These are phyloP conservation scores for Starmerella apicola DNA, from an alignment of 805 yeast species.

Conservation along the genomic window DNA sequence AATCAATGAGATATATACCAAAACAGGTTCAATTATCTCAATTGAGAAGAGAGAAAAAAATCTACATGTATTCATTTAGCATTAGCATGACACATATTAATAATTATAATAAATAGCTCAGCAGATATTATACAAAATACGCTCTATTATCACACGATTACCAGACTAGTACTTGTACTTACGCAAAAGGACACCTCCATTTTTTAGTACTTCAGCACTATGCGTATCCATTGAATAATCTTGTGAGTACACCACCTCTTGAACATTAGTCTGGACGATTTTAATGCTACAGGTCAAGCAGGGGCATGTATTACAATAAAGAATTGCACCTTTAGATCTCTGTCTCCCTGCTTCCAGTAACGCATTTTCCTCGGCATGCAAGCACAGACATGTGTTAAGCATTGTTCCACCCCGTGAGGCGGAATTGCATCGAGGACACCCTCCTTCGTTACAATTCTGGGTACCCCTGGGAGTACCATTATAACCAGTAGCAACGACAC, in stretches of 20 bases:
- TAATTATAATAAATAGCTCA: no score
- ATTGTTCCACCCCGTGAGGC: constrained; percentile 51
- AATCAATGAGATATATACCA: no score
- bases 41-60: no score
- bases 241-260: constrained; percentile 85
- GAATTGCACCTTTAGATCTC: constrained; percentile 44
- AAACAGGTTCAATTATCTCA: no score
- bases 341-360: constrained; percentile 87
- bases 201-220: constrained; percentile 57
- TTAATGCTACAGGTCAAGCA: constrained; percentile 92
- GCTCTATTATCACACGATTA: background rate
- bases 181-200: constrained; percentile 62
- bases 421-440: constrained; percentile 75
- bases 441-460: constrained; percentile 87
- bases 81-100: no score
- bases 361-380: constrained; percentile 97
- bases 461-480: constrained; percentile 92
- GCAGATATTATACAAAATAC: background rate
- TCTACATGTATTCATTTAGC: no score
- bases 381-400: constrained; percentile 74
- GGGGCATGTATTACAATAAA: constrained; percentile 92
- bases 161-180: constrained; percentile 33
- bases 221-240: constrained; percentile 81
- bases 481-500: constrained; percentile 93
- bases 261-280: constrained; percentile 84